These are phyloP conservation scores for Didymella arachidicola DNA, from an alignment of 2,329 filamentous ascomycete species.

Conservation along the genomic window DNA sequence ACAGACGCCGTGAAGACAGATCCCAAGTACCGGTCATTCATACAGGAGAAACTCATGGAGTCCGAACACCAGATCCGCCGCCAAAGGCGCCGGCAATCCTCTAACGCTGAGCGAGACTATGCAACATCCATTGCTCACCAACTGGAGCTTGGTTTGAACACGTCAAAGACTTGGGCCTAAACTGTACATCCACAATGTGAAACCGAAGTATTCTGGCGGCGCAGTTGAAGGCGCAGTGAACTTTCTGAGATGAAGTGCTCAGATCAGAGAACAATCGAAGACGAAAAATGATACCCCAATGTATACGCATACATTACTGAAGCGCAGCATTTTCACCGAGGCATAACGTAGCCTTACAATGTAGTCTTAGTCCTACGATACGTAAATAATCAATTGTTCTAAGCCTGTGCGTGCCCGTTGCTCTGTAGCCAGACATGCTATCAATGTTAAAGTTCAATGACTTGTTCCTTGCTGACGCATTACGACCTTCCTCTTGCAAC, in stretches of 20 bases:
- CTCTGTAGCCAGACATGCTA: not conserved
- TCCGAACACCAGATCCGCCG: conserved; percentile 59
- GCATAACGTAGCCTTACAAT: not conserved
- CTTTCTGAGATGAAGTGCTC: conserved; percentile 44
- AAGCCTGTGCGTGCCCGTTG: not conserved
- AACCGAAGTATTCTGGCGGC: not conserved
- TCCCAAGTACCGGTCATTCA: conserved; percentile 56
- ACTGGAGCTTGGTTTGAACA: conserved; percentile 38
- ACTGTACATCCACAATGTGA: not conserved
- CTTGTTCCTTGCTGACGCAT: not conserved
- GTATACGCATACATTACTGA: conserved; percentile 9
- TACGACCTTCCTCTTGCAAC: conserved; percentile 3
- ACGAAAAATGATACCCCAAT: conserved; percentile 23
- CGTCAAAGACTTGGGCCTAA: conserved; percentile 43
- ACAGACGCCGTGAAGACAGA: conserved; percentile 60
- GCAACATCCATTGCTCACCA: conserved; percentile 48
- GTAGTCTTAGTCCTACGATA: not conserved
- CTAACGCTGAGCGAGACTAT: conserved; percentile 45
- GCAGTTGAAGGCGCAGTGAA: conserved; percentile 26
- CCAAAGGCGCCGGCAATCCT: conserved; percentile 51
- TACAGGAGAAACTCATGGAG: conserved; percentile 62
- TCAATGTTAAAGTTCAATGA: not conserved
- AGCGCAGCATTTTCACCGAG: not conserved
- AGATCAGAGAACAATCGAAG: conserved; percentile 34
- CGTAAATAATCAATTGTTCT: not conserved